These are phyloP conservation scores for Botrytis byssoidea DNA, from an alignment of 2,329 filamentous ascomycete genomes.

Conservation along the genomic window DNA sequence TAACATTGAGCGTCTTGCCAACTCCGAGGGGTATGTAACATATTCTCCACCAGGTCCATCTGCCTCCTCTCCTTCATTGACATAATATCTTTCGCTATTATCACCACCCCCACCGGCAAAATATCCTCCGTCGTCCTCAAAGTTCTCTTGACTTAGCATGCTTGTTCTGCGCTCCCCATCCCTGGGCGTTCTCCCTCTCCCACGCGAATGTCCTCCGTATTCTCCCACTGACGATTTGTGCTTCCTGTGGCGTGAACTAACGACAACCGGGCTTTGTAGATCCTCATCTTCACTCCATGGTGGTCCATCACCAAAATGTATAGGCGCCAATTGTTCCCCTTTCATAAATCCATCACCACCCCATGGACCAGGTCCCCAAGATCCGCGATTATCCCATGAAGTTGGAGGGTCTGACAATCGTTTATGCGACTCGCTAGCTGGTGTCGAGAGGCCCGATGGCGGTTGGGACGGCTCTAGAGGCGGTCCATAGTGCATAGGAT, in stretches of 20 bases:
- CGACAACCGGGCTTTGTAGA: constrained; percentile 82
- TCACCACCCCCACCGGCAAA: constrained; percentile 66
- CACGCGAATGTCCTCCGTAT: constrained; percentile 41
- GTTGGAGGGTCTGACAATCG: constrained; percentile 80
- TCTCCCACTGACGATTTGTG: constrained; percentile 68
- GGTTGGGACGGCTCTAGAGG: constrained; percentile 68
- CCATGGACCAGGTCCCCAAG: constrained; percentile 51
- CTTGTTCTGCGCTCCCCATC: constrained; percentile 43
- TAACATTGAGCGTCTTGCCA: constrained; percentile 55
- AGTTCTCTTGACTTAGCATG: constrained; percentile 50
- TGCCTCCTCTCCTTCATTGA: constrained; percentile 65
- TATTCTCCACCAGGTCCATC: constrained; percentile 78
- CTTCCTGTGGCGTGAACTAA: constrained; percentile 80
- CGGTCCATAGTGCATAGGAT: constrained; percentile 94
- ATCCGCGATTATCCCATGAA: constrained; percentile 68
- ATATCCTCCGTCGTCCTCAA: constrained; percentile 62
- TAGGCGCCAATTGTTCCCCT: constrained; percentile 72
- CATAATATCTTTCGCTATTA: constrained; percentile 72
- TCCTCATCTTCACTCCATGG: constrained; percentile 97
- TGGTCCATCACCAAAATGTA: constrained; percentile 82
- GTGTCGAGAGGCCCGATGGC: constrained; percentile 80
- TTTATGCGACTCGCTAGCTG: constrained; percentile 71
- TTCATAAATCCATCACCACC: constrained; percentile 50
- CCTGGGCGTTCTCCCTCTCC: constrained; percentile 49
- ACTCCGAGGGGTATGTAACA: constrained; percentile 71